Base-by-base conservation (phyloP, 225 moss, liverwort and hornwort genomes). In the Pseudisothecium myosuroides region DNA sequence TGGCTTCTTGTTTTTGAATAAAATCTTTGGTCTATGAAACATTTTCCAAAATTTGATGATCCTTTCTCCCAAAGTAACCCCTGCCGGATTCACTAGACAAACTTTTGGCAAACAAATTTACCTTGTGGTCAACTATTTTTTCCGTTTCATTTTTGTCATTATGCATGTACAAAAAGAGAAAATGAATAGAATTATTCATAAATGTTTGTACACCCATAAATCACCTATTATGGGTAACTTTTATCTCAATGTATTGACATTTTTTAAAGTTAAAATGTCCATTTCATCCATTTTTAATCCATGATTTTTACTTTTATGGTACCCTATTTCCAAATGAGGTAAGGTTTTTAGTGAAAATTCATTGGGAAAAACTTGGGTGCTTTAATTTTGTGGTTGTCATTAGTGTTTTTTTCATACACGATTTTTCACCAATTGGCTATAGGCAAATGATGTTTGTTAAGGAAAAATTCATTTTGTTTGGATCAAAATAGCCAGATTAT, bases 351-450 rank as follows among this genome's bases (percentile, higher is more conserved):
- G 8, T 1, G 1, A 34, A n/a, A 68, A 68, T 6, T 20, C 2
- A 0, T 2, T 4, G 1, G 12, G 12, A 22, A 68, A 12, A n/a
- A 11, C 2, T 37, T 22, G 7, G 6, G 0, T 68, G 11, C 12
- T 21, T 67, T 23, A 14, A 24, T 39, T 68, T 69, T 13, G 39
- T 39, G 2, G 0, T 39, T 0, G 0, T 12, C 0, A 3, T 8
- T 0, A 27, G 0, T 5, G 14, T 3, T 0, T 10, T 45, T 43
- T 6, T 28, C 28, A 17, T 10, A 2, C 6, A 6, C 1, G 0
- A 29, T 2, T 17, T 72, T 47, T 47, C 11, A 47, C 73, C 6
- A 45, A 29, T 9, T 28, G 4, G 14, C 45, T 28, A 45, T 1
- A 73, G 3, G 6, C 15, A 45, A 45, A 73, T 28, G 17, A 45